phyloP scores from a whole-genome alignment of 768 basidiomycete species.

The Phlegmacium glaucopus region DNA sequence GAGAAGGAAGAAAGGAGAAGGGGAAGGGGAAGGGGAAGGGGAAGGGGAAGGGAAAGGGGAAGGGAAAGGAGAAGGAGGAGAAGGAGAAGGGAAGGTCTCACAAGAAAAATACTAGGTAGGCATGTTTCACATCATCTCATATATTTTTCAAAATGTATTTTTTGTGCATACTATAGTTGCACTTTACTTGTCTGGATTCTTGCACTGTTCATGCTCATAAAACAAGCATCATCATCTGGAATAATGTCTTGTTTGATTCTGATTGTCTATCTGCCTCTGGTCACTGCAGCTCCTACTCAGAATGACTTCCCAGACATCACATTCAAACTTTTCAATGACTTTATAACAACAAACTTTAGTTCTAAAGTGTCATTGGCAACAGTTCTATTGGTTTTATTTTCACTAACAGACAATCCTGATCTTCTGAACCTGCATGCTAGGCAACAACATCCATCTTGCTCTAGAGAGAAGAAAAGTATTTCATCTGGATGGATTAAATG shows the following conservation, averaged over 20 bases:
- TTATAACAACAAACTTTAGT: no score
- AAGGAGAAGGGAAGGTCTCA: no score
- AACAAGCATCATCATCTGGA: neutral
- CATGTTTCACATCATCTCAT: neutral
- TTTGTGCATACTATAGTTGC: neutral
- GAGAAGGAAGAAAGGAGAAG: neutral
- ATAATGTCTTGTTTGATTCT: no score
- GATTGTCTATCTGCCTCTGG: no score
- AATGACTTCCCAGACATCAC: no score
- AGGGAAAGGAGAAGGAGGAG: neutral
- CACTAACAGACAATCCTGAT: no score
- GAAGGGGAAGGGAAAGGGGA: neutral
- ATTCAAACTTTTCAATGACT: no score
- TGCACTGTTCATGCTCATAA: neutral
- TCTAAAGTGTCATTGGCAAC: no score
- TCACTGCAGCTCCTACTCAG: no score
- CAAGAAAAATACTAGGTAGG: neutral
- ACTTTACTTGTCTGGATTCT: neutral
- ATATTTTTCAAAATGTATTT: neutral
- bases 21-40: neutral
- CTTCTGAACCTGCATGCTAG: no score
- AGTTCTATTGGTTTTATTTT: no score
- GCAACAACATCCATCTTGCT: no score
- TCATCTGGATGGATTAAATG: neutral
- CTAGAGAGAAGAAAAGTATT: neutral